Percentiles rank a stretch among this genome's conserved stretches.
phyloP scores from a whole-genome alignment of 148 eudicot species.

The Linanthus parryae region DNA sequence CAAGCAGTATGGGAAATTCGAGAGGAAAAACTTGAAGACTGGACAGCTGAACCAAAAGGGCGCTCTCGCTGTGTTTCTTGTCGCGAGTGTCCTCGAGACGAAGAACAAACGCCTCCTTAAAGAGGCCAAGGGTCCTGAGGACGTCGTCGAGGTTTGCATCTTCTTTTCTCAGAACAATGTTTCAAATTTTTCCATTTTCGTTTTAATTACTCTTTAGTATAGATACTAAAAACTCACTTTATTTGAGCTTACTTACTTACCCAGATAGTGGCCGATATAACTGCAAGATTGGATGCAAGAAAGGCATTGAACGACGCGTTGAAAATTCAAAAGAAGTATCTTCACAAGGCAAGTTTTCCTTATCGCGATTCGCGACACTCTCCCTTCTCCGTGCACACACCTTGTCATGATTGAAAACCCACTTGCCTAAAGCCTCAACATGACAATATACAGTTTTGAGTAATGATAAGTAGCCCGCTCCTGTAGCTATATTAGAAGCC shows the following conservation, averaged over 20 bases:
- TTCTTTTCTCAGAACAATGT: too few species aligned
- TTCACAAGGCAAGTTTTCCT: slow-evolving; percentile 63
- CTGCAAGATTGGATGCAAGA: slow-evolving; percentile 75
- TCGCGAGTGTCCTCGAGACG: slow-evolving; percentile 86
- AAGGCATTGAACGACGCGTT: slow-evolving; percentile 74
- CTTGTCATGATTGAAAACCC: too few species aligned
- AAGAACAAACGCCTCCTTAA: slow-evolving; percentile 73
- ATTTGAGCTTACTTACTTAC: too few species aligned
- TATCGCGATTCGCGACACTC: too few species aligned
- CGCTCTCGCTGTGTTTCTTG: slow-evolving; percentile 75
- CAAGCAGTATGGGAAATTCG: slow-evolving; percentile 79
- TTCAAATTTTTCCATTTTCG: too few species aligned
- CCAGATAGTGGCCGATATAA: slow-evolving; percentile 76
- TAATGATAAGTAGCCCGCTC: too few species aligned
- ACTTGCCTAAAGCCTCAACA: too few species aligned
- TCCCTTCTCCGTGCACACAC: too few species aligned
- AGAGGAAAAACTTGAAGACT: slow-evolving; percentile 59
- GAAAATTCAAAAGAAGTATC: slow-evolving; percentile 72
- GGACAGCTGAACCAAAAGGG: slow-evolving; percentile 55
- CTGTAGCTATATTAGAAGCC: too few species aligned
- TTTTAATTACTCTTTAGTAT: too few species aligned
- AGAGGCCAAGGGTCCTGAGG: slow-evolving; percentile 94
- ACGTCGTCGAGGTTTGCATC: slow-evolving; percentile 62
- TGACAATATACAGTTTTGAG: too few species aligned
- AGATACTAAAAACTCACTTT: too few species aligned